A percentile compares a stretch with the other conserved stretches of the same genome.
These are phyloP conservation scores for Neodidymelliopsis sp. DNA, from an alignment of 2,329 filamentous ascomycete species.

Conservation along the genomic window DNA sequence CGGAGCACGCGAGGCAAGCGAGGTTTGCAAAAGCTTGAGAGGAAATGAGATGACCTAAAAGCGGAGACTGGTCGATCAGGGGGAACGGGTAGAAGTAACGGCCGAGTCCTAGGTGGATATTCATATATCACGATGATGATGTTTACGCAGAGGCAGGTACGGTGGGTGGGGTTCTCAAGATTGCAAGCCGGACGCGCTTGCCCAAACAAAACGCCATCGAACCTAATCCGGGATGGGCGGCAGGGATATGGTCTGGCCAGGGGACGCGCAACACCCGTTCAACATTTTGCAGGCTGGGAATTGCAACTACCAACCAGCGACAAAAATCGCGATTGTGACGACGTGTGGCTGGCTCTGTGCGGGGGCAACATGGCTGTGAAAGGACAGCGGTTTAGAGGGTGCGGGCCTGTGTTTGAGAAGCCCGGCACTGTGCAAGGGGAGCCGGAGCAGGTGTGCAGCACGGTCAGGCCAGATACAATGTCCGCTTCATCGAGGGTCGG, in stretches of 20 bases:
- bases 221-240: constrained; percentile 5
- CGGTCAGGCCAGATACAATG: constrained; percentile 9
- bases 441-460: constrained; percentile 2
- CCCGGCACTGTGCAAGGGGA: constrained; percentile 10
- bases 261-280: constrained; percentile 18
- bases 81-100: constrained; percentile 17
- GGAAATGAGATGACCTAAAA: constrained; percentile 20
- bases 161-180: constrained; percentile 17
- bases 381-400: constrained; percentile 5
- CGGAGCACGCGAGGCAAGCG: constrained; percentile 14
- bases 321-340: constrained; percentile 4
- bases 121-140: constrained; percentile 17
- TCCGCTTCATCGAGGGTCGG: constrained; percentile 11
- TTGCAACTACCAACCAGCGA: constrained; percentile 8
- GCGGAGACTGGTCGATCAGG: constrained; percentile 19
- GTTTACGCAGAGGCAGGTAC: constrained; percentile 12
- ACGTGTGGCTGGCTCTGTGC: constrained; percentile 8
- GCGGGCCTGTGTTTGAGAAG: constrained; percentile 14
- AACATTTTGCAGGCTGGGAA: constrained; percentile 13
- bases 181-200: constrained; percentile 17
- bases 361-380: constrained; percentile 3
- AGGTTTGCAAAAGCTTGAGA: constrained; percentile 16
- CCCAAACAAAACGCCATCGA: constrained; percentile 3
- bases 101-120: constrained; percentile 13
- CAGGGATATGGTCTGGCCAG: constrained; percentile 11